Evolutionary conservation across 2,329 filamentous ascomycete species (phyloP).

Genomic region (Alternaria sp.): DNA sequence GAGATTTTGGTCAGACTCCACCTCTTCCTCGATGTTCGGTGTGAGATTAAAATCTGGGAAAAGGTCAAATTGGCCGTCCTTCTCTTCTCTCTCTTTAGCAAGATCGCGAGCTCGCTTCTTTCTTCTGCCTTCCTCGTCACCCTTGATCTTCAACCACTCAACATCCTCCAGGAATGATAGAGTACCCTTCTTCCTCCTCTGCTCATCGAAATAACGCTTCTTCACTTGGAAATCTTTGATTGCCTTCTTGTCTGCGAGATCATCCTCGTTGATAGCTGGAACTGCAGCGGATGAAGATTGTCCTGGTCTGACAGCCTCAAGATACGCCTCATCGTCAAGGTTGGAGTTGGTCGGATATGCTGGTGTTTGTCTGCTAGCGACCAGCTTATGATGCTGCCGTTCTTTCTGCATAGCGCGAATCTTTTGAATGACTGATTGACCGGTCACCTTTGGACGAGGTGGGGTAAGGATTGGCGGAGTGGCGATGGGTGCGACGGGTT

Average conservation of each 20-base stretch:
- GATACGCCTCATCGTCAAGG: slow-evolving; percentile 17
- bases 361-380: not conserved
- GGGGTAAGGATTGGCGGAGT: not conserved
- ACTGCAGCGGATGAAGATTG: not conserved
- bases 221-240: slow-evolving; percentile 22
- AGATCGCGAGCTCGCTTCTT: slow-evolving; percentile 26
- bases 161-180: slow-evolving; percentile 35
- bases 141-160: slow-evolving; percentile 36
- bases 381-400: slow-evolving; percentile 6
- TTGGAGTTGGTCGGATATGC: not conserved
- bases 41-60: slow-evolving; percentile 13
- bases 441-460: not conserved
- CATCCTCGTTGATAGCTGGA: slow-evolving; percentile 5
- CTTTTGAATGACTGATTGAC: slow-evolving; percentile 5
- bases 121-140: slow-evolving; percentile 23
- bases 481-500: not conserved
- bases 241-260: slow-evolving; percentile 17
- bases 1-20: slow-evolving; percentile 13
- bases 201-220: slow-evolving; percentile 28
- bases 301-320: slow-evolving; percentile 17
- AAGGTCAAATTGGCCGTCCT: slow-evolving; percentile 11
- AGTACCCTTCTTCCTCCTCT: slow-evolving; percentile 21
- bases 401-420: slow-evolving; percentile 20
- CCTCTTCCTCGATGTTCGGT: not conserved
- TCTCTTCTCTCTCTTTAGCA: slow-evolving; percentile 13